Evolutionary conservation across 164 flowering plant genomes (phyloP).

Genomic region (Aristolochia contorta): DNA sequence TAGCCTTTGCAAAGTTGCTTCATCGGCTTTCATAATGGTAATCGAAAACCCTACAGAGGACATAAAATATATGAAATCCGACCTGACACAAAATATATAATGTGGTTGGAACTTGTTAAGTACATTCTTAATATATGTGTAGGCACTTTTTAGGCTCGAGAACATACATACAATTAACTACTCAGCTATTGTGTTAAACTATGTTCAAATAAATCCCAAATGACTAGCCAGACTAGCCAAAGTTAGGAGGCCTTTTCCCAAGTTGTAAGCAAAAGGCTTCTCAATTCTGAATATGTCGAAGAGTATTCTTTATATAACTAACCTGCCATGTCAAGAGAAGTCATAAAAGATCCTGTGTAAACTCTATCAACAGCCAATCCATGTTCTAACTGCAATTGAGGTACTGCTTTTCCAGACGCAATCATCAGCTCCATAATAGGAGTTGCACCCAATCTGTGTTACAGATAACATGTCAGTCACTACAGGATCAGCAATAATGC

Average conservation of each 20-base stretch:
- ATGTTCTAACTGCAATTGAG: conserved; percentile 81
- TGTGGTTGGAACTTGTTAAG: background rate
- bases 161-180: too few species aligned
- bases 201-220: too few species aligned
- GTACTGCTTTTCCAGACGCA: conserved; percentile 80
- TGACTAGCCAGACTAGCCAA: too few species aligned
- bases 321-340: conserved; percentile 99
- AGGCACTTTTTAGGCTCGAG: too few species aligned
- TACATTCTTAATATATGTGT: too few species aligned
- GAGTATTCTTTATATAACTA: background rate
- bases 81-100: background rate
- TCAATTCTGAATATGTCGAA: too few species aligned
- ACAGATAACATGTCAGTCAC: too few species aligned
- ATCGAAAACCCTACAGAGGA: conserved; percentile 70
- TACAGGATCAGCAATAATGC: too few species aligned
- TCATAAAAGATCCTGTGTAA: conserved; percentile 94
- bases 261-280: too few species aligned
- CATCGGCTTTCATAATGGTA: conserved; percentile 76
- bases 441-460: too few species aligned
- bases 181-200: too few species aligned
- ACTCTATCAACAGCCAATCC: conserved; percentile 96
- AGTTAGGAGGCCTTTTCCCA: too few species aligned
- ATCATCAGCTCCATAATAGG: conserved; percentile 75
- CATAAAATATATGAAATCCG: background rate
- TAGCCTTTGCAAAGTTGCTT: conserved; percentile 54